These are phyloP conservation scores for Trapa bicornis DNA, from an alignment of 345 rosid genomes.

Conservation along the genomic window DNA sequence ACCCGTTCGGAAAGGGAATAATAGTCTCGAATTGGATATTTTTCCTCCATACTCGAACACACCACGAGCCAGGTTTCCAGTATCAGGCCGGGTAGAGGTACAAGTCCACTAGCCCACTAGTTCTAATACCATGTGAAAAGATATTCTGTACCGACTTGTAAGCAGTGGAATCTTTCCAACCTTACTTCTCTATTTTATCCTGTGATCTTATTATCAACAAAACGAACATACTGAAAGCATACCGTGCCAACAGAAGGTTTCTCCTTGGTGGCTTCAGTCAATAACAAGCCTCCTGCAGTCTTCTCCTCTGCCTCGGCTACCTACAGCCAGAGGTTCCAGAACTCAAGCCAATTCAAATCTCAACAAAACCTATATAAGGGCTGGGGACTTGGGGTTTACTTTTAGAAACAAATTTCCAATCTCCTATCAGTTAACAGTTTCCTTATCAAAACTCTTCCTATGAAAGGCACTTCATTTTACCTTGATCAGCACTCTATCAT, in stretches of 20 bases:
- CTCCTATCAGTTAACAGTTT: background rate
- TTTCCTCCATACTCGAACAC: too few species aligned
- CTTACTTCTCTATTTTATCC: too few species aligned
- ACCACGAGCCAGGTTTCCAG: too few species aligned
- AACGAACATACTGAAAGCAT: background rate
- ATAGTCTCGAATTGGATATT: too few species aligned
- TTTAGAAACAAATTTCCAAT: conserved; percentile 24
- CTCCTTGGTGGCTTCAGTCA: conserved; percentile 79
- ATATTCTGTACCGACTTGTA: too few species aligned
- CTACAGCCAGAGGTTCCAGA: conserved; percentile 20
- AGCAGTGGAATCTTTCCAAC: too few species aligned
- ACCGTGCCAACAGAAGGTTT: conserved; percentile 89
- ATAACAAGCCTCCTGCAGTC: conserved; percentile 87
- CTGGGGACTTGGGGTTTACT: background rate
- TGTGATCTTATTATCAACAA: too few species aligned
- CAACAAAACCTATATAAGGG: background rate
- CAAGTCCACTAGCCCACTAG: too few species aligned
- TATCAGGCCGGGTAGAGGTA: too few species aligned
- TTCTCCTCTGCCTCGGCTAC: conserved; percentile 86
- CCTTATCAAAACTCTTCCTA: too few species aligned
- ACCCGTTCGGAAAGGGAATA: too few species aligned
- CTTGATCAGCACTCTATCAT: conserved; percentile 82
- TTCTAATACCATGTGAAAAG: too few species aligned
- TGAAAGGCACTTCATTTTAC: conserved; percentile 14
- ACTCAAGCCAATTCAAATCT: background rate